Base-by-base conservation (phyloP, 1,284 basidiomycete species). In the Puccinia horiana region DNA sequence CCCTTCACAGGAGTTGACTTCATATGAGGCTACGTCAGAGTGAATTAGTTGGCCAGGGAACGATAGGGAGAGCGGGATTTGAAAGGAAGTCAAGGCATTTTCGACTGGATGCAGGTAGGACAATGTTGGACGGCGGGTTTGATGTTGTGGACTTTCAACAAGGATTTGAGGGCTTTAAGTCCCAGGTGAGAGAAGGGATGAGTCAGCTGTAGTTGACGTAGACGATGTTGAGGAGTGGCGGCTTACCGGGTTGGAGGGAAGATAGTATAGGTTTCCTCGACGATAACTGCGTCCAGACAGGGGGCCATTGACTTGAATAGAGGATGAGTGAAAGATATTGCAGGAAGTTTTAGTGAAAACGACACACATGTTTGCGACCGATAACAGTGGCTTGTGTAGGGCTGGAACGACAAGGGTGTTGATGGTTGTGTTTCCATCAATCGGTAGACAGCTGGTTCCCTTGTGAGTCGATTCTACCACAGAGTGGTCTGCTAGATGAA, bases 401-500 rank as follows among this genome's bases (percentile, higher is more conserved):
- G 12, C 4, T 9, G 73, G 73, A 26, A 77, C 37, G 18, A 77
- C 52, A 26, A 77, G 56, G 58, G 75, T 47, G 3, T 35, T 29
- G 26, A 58, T n/a, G 18, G 11, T 11, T 5, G 12, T 77, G 35
- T 6, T 11, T 0, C 20, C 37, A 40, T 20, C 14, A 18, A 77
- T 40, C 9, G 37, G n/a, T 8, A 77, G 58, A 2, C 23, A 3
- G 0, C 20, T 12, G 2, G 11, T 6, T 0, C 75, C 75, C 23
- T 47, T 63, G 58, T 77, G 40, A 26, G 56, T 42, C 0, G 75
- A 56, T 20, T 77, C 35, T 1, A 77, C 61, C 5, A 29, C 5
- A 1, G 73, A 75, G 18, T 75, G 47, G 32, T 75, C 49, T 11
- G 73, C 73, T 1, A 65, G 58, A 44, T 40, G 74, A 44, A 76